phyloP scores from a whole-genome alignment of 768 basidiomycete species.

The Tricholoma furcatifolium region DNA sequence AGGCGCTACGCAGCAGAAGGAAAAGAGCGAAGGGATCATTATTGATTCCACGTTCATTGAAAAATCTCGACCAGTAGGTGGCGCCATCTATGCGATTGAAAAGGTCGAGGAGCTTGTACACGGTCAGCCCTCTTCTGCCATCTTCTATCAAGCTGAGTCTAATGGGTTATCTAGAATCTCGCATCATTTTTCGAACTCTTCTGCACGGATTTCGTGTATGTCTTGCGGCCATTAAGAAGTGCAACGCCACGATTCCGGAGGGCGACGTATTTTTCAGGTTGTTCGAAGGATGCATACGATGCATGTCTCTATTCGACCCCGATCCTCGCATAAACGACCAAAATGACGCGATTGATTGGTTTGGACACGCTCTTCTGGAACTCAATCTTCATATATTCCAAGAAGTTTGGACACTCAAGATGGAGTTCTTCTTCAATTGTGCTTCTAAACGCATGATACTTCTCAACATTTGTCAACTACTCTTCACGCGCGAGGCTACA shows the following conservation, averaged over 20 bases:
- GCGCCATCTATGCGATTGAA: slow-evolving; percentile 75
- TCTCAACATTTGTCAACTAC: slow-evolving; percentile 80
- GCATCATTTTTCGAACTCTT: slow-evolving; percentile 83
- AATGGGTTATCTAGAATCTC: slow-evolving; percentile 60
- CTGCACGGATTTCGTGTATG: slow-evolving; percentile 86
- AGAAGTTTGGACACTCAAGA: slow-evolving; percentile 93
- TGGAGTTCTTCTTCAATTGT: slow-evolving; percentile 86
- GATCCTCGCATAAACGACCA: slow-evolving; percentile 59
- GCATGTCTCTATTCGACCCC: slow-evolving; percentile 81
- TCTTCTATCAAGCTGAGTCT: slow-evolving; percentile 3
- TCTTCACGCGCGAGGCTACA: slow-evolving; percentile 75
- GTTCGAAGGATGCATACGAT: slow-evolving; percentile 81
- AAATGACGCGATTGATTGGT: slow-evolving; percentile 83
- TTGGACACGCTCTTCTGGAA: slow-evolving; percentile 74
- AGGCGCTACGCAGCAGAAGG: slow-evolving; percentile 49
- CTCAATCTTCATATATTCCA: slow-evolving; percentile 92
- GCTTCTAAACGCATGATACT: slow-evolving; percentile 75
- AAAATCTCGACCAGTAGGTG: slow-evolving; percentile 79
- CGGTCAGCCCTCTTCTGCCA: slow-evolving; percentile 45
- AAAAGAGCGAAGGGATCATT: slow-evolving; percentile 34
- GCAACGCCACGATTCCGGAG: slow-evolving; percentile 76
- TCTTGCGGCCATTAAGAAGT: slow-evolving; percentile 73
- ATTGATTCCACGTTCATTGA: slow-evolving; percentile 74
- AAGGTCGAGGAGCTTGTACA: slow-evolving; percentile 79
- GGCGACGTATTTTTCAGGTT: slow-evolving; percentile 85